Conservation (phyloP, 495 filamentous ascomycete genomes). For the Trichoderma reesei region DNA sequence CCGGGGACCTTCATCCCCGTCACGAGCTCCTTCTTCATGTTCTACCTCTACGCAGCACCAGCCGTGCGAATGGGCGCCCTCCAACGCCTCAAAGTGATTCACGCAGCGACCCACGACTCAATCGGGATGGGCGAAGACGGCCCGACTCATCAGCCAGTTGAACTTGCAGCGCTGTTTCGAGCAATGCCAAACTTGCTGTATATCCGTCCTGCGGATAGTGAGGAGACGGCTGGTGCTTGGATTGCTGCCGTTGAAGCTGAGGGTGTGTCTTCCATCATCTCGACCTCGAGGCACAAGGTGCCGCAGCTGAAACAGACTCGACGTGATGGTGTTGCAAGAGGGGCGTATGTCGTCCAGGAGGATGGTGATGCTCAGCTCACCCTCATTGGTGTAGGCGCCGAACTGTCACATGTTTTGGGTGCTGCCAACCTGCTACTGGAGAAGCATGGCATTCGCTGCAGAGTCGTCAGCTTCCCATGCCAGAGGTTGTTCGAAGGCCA, state of each 20-base stretch:
- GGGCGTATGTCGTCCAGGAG: slow-evolving; percentile 85
- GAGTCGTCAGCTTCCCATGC: slow-evolving; percentile 93
- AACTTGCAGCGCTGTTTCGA: slow-evolving; percentile 97
- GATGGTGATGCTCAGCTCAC: slow-evolving; percentile 76
- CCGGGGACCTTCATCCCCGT: slow-evolving; percentile 82
- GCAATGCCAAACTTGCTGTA: slow-evolving; percentile 99
- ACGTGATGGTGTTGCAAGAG: slow-evolving; percentile 78
- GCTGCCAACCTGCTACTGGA: slow-evolving; percentile 82
- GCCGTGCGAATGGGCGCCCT: slow-evolving; percentile 88
- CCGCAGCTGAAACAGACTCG: slow-evolving; percentile 90
- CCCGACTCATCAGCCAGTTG: slow-evolving; percentile 97
- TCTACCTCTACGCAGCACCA: slow-evolving; percentile 95
- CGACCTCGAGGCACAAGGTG: slow-evolving; percentile 94
- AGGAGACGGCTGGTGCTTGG: slow-evolving; percentile 96
- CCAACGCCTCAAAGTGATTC: slow-evolving; percentile 83
- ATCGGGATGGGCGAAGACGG: slow-evolving; percentile 99
- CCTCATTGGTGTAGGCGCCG: slow-evolving; percentile 87
- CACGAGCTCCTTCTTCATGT: slow-evolving; percentile 96
- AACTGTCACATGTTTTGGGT: slow-evolving; percentile 88
- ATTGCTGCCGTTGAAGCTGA: slow-evolving; percentile 85
- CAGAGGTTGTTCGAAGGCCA: slow-evolving; percentile 97
- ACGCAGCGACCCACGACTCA: slow-evolving; percentile 97
- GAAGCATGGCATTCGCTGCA: slow-evolving; percentile 74
- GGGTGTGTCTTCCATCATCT: slow-evolving; percentile 83
- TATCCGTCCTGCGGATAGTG: slow-evolving; percentile 97